A percentile compares a stretch with the other conserved stretches of the same genome.
Evolutionary conservation across 345 rosid species (phyloP).

Genomic region (Eucalyptus pauciflora): DNA sequence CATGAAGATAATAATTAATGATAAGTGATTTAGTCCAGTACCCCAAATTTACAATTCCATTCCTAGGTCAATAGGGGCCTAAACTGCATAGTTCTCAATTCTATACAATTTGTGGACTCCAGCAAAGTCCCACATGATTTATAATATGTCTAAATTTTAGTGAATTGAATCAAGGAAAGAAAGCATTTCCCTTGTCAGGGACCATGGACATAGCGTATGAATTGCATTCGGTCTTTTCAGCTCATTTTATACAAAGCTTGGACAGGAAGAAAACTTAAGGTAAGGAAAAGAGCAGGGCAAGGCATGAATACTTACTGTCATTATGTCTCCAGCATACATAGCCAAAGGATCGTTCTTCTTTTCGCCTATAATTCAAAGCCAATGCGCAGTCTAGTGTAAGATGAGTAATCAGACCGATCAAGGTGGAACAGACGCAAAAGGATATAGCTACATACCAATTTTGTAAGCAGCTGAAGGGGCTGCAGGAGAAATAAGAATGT

Average conservation of each 20-base stretch:
- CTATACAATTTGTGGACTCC: neutral
- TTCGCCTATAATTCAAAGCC: constrained; percentile 37
- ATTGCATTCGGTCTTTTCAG: neutral
- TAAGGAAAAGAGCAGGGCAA: neutral
- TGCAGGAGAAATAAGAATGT: constrained; percentile 84
- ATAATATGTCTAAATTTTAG: neutral
- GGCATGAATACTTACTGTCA: constrained; percentile 47
- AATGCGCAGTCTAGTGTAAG: neutral
- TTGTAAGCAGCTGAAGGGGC: constrained; percentile 90
- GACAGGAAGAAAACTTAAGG: neutral
- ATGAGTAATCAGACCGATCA: neutral
- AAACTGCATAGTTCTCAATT: neutral
- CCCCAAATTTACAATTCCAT: neutral
- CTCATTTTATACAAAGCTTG: neutral
- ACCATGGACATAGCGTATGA: neutral
- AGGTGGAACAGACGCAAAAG: neutral
- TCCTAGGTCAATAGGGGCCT: neutral
- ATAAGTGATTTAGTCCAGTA: neutral
- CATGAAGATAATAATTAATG: neutral
- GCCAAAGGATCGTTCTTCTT: constrained; percentile 90
- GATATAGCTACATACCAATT: constrained; percentile 37
- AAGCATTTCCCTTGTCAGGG: neutral
- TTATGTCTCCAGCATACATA: constrained; percentile 92
- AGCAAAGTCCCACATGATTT: neutral
- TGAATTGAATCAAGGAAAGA: neutral